A percentile compares a stretch with the other conserved stretches of the same genome.
phyloP scores from a whole-genome alignment of 1,284 basidiomycete species.

The Vanrija humicola region DNA sequence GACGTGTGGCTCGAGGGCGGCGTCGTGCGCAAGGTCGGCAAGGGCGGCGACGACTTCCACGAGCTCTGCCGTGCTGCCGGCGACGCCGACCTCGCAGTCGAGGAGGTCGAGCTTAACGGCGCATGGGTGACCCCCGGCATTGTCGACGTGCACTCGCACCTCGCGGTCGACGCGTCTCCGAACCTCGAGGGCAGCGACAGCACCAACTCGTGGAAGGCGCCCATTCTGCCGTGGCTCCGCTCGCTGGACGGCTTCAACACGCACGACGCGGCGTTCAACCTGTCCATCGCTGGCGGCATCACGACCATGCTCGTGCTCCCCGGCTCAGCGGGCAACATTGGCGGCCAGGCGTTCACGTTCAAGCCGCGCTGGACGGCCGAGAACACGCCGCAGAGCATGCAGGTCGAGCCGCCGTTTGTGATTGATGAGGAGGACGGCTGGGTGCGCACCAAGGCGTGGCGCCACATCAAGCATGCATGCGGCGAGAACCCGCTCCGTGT shows the following conservation, averaged over 20 bases:
- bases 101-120: conserved; percentile 48
- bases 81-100: conserved; percentile 16
- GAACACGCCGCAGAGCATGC: conserved; percentile 49
- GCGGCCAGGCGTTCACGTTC: conserved; percentile 53
- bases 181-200: conserved; percentile 53
- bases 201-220: conserved; percentile 46
- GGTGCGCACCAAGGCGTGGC: conserved; percentile 38
- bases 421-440: conserved; percentile 27
- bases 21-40: conserved; percentile 49
- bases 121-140: conserved; percentile 55
- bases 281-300: conserved; percentile 53
- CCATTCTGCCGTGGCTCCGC: conserved; percentile 52
- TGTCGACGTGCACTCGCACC: conserved; percentile 75
- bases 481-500: conserved; percentile 54
- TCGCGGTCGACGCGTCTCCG: conserved; percentile 66
- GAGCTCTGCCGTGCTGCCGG: background rate
- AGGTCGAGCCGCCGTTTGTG: conserved; percentile 48
- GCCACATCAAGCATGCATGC: conserved; percentile 50
- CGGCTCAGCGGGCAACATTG: conserved; percentile 45
- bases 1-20: conserved; percentile 51
- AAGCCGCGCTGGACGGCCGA: conserved; percentile 51
- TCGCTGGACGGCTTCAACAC: conserved; percentile 56
- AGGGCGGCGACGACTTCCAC: conserved; percentile 22
- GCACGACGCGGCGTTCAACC: conserved; percentile 51
- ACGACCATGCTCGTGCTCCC: conserved; percentile 54